These are phyloP conservation scores for Kwoniella newhampshirensis DNA, from an alignment of 768 basidiomycete species.

Conservation along the genomic window DNA sequence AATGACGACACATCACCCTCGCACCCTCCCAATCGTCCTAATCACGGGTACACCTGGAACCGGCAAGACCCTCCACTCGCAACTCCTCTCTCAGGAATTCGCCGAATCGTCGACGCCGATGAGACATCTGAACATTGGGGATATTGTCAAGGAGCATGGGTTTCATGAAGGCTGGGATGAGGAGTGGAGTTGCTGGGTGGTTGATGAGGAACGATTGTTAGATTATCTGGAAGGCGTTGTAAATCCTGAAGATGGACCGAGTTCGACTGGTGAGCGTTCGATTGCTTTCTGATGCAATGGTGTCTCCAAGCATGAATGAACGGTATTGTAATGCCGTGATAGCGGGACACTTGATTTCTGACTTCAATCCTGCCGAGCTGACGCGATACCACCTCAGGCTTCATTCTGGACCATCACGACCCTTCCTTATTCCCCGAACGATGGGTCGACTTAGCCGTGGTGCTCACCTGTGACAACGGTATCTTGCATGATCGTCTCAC, in stretches of 20 bases:
- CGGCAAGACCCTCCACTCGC: slow-evolving; percentile 90
- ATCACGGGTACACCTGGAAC: slow-evolving; percentile 61
- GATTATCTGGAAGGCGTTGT: slow-evolving; percentile 36
- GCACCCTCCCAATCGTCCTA: slow-evolving; percentile 52
- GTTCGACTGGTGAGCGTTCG: slow-evolving; percentile 30
- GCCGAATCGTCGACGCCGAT: slow-evolving; percentile 60
- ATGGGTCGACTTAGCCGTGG: slow-evolving; percentile 93
- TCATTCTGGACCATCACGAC: slow-evolving; percentile 53
- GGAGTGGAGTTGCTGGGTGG: slow-evolving; percentile 91
- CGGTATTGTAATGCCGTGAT: no score
- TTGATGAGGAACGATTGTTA: slow-evolving; percentile 92
- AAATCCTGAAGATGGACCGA: slow-evolving; percentile 31
- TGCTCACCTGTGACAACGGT: slow-evolving; percentile 83
- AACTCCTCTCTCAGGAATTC: slow-evolving; percentile 68
- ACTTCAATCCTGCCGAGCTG: no score
- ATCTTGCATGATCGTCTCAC: slow-evolving; percentile 86
- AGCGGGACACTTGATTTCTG: no score
- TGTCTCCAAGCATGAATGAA: no score
- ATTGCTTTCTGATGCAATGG: neutral
- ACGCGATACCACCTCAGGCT: slow-evolving; percentile 32
- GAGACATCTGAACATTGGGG: slow-evolving; percentile 83
- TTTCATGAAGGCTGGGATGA: slow-evolving; percentile 84
- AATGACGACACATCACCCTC: slow-evolving; percentile 52
- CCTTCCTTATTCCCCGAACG: slow-evolving; percentile 77
- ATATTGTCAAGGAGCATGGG: slow-evolving; percentile 77